These are phyloP conservation scores for Gossypium sturtianum DNA, from an alignment of 345 rosid genomes.

Conservation along the genomic window DNA sequence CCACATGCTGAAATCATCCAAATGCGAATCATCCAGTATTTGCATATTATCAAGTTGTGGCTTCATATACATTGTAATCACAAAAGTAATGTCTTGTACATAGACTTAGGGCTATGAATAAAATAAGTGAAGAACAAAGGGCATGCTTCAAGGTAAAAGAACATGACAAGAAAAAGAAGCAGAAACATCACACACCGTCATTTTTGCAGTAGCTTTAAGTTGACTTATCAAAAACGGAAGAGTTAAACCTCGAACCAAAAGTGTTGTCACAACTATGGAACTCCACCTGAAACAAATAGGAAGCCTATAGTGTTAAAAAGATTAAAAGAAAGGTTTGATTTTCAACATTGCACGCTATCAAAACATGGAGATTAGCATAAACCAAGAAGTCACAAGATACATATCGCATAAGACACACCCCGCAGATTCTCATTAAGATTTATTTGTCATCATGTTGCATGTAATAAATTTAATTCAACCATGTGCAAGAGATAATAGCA, in stretches of 20 bases:
- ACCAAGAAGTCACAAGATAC: neutral
- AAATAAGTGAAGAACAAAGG: neutral
- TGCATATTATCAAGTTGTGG: neutral
- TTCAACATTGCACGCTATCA: neutral
- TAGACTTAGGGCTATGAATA: neutral
- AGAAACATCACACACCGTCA: slow-evolving; percentile 43
- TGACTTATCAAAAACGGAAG: slow-evolving; percentile 74
- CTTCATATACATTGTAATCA: neutral
- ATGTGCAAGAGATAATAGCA: neutral
- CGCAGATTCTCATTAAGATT: neutral
- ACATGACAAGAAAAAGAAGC: neutral
- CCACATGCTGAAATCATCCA: neutral
- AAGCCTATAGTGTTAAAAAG: neutral
- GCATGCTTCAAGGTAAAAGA: neutral
- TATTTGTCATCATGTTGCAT: neutral
- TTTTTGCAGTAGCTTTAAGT: slow-evolving; percentile 67
- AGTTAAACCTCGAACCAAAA: slow-evolving; percentile 60
- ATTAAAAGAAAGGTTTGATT: neutral
- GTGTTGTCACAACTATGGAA: slow-evolving; percentile 61
- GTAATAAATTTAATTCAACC: neutral
- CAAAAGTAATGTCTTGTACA: neutral
- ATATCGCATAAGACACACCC: neutral
- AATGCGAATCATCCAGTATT: neutral
- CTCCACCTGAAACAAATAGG: slow-evolving; percentile 63
- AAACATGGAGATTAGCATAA: neutral